Base-by-base conservation (phyloP, 179 eudicot genomes). In the Actinidia chinensis region DNA sequence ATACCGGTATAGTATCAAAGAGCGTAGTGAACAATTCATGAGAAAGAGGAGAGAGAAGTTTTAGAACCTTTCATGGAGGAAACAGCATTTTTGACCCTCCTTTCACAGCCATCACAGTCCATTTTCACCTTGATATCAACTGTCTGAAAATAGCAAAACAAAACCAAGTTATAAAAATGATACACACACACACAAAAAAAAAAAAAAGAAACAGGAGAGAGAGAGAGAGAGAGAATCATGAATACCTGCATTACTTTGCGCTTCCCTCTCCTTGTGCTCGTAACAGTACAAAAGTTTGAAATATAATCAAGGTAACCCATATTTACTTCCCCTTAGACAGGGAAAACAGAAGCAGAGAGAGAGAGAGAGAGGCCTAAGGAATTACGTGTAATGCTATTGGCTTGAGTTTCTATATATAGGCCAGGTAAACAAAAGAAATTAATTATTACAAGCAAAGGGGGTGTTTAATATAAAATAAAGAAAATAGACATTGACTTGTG, bases 81-180 rank as follows among this genome's bases (percentile, higher is more conserved):
- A 67, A 87, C 90, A 50, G 90, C 83, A 71, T 80, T 84, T 78
- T 72, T 89, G 0, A 89, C 89, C 75, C 84, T 82, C 82, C 88
- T 85, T 83, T 82, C 92, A 81, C 90, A 89, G 48, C 92, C 92
- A 76, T 86, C 90, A 74, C 90, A 89, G 64, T 87, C 90, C 92
- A 89, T 89, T 74, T 87, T 89, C 56, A 89, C 92, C 80, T 84
- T 89, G 76, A 72, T 42, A 0, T 72, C 63, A 40, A 73, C 76
- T n/a, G 76, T 73, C 76, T 79, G 83, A 86, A 68, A 84, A 83
- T 9, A 87, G 14, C 64, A n/a, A 48, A 76, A 69, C 47, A 55
- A 58, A 78, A 15, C 52, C 55, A 48, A 23, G 25, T 25, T 11
- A 40, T 33, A 5, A 9, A 28, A 14, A 46, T 44, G 58, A 23